phyloP scores from a whole-genome alignment of 495 filamentous ascomycete genomes.

The Daldinia vernicosa region DNA sequence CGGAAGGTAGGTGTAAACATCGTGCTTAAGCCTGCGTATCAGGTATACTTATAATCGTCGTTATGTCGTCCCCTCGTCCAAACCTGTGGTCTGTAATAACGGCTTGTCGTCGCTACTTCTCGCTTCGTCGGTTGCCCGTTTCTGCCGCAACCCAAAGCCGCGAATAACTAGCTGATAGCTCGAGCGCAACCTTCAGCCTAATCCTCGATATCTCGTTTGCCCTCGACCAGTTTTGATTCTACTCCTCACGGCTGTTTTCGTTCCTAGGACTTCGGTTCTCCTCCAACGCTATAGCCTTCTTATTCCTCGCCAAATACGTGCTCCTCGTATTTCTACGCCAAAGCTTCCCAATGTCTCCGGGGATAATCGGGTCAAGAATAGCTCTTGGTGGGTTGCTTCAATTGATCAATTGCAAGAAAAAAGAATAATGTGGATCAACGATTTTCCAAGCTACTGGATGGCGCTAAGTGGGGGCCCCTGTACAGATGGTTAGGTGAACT shows the following conservation, averaged over 20 bases:
- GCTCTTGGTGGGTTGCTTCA: neutral
- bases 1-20: slow-evolving; percentile 39
- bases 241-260: neutral
- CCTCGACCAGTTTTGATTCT: neutral
- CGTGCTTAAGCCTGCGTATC: neutral
- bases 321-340: neutral
- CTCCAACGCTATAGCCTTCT: neutral
- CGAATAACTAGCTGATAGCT: neutral
- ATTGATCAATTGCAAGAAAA: slow-evolving; percentile 6
- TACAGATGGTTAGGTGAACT: neutral
- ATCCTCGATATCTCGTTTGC: neutral
- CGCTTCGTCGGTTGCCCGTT: neutral
- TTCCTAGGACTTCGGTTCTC: neutral
- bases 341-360: neutral
- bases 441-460: slow-evolving; percentile 6
- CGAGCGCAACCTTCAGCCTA: neutral
- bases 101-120: neutral
- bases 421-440: slow-evolving; percentile 3
- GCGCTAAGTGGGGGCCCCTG: neutral
- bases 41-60: neutral
- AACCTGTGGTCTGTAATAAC: neutral
- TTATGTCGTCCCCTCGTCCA: neutral
- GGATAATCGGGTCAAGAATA: neutral
- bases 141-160: neutral
- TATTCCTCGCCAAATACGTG: neutral